Evolutionary conservation across 129 eudicot genomes (phyloP), one percentile per base, ranked within the genome.

Genomic region (Centella asiatica): DNA sequence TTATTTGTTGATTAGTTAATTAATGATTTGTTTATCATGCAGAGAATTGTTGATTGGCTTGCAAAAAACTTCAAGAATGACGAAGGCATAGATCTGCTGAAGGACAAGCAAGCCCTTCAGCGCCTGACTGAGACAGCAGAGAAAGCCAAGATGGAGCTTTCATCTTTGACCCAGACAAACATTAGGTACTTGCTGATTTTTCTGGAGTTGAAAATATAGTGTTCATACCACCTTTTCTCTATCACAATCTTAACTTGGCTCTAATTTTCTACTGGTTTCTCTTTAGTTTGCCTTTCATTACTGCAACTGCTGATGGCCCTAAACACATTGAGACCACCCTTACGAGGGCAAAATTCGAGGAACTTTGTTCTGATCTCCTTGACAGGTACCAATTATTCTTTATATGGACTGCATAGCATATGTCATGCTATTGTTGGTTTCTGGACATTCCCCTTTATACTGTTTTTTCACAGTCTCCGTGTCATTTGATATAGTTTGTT

Each of bases 41-140:
- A 93, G 99, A 93, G 96, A 78, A 51, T 93, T 67, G 98, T 93
- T 55, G 99, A 93, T 80, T 93, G 96, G 96, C 96, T 93, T 64
- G 96, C 99, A 34, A 50, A 70, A 64, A 68, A 58, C 67, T 93
- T 87, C 77, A 93, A 93, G 78, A 87, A 68, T 51, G 85, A 93
- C 60, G 99, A 93, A 68, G 99, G 99, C 54, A 80, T 93, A 18
- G 95, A 87, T 80, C 85, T 87, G 14, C 74, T 93, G 70, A 93
- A 93, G 80, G 99, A 93, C 82, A 93, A 93, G 55, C 99, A 93
- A 82, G 99, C 99, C 46, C 86, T 93, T 9, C 99, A 93, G 64
- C 96, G 99, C 34, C 71, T 93, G 42, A 93, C 92, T 1, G 99
- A 93, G 77, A 87, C 99, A 20, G 96, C 99, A 14, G 99, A 93